These are phyloP conservation scores for Aspergillus transmontanensis DNA, from an alignment of 2,329 filamentous ascomycete species.

Conservation along the genomic window DNA sequence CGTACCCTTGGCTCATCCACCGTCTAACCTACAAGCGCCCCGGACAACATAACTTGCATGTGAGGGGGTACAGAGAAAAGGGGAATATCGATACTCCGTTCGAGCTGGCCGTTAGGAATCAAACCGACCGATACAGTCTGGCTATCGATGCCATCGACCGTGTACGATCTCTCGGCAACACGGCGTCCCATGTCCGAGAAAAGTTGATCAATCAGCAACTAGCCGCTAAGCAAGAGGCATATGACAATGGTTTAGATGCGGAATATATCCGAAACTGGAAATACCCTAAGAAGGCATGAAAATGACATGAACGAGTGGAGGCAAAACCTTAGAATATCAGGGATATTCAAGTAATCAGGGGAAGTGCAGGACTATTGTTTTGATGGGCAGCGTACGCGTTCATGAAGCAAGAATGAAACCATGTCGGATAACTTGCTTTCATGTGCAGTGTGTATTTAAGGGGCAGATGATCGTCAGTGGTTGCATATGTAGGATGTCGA, in stretches of 20 bases:
- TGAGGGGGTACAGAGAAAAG: conserved; percentile 81
- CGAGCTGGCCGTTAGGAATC: conserved; percentile 75
- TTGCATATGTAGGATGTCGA: conserved; percentile 1
- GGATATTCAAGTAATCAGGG: not conserved
- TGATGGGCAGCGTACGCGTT: not conserved
- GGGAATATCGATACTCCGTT: conserved; percentile 82
- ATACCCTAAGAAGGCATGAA: not conserved
- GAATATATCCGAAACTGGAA: conserved; percentile 66
- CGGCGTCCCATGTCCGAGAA: conserved; percentile 64
- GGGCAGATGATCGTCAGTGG: not conserved
- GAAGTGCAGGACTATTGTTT: not conserved
- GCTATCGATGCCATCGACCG: conserved; percentile 76
- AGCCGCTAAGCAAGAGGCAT: conserved; percentile 64
- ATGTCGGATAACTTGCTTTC: not conserved
- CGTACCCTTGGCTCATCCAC: conserved; percentile 79
- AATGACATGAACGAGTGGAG: not conserved
- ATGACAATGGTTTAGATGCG: conserved; percentile 71
- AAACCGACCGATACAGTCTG: conserved; percentile 74
- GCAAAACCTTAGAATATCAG: not conserved
- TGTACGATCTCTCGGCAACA: conserved; percentile 65
- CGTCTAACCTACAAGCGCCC: conserved; percentile 74
- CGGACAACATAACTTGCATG: conserved; percentile 68
- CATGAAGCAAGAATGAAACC: not conserved
- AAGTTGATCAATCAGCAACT: conserved; percentile 67
- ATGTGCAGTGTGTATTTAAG: not conserved